These are phyloP conservation scores for Russula brevipes DNA, from an alignment of 768 basidiomycete species.

Conservation along the genomic window DNA sequence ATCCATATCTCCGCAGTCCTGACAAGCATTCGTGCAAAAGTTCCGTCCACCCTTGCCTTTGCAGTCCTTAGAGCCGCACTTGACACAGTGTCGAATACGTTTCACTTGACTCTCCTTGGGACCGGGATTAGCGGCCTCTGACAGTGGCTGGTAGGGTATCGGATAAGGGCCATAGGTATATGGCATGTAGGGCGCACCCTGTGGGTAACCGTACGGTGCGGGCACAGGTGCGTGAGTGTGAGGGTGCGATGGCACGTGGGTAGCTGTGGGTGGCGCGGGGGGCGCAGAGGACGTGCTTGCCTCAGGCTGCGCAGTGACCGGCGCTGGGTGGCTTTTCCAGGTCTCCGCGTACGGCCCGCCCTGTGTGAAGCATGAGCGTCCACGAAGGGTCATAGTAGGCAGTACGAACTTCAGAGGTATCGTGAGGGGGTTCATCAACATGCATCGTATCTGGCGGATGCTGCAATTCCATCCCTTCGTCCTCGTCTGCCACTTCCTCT, in stretches of 20 bases:
- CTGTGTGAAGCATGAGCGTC: slow-evolving; percentile 6
- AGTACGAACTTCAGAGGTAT: slow-evolving; percentile 14
- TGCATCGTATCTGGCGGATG: slow-evolving; percentile 22
- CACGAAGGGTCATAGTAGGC: background rate
- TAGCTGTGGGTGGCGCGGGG: slow-evolving; percentile 7
- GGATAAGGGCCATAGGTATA: slow-evolving; percentile 37
- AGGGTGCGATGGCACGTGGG: slow-evolving; percentile 27
- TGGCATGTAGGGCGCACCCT: slow-evolving; percentile 32
- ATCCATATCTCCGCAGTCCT: slow-evolving; percentile 78
- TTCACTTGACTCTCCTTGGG: slow-evolving; percentile 41
- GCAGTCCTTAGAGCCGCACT: slow-evolving; percentile 76
- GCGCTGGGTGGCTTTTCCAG: slow-evolving; percentile 18
- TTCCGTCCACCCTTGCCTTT: slow-evolving; percentile 76
- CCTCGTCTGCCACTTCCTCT: slow-evolving; percentile 17
- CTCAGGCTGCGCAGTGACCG: slow-evolving; percentile 18
- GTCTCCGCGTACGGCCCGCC: slow-evolving; percentile 16
- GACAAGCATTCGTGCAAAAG: slow-evolving; percentile 69
- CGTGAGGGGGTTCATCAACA: slow-evolving; percentile 20
- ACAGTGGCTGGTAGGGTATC: slow-evolving; percentile 28
- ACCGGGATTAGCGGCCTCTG: slow-evolving; percentile 25
- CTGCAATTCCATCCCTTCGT: slow-evolving; percentile 16
- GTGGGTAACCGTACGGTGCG: slow-evolving; percentile 24
- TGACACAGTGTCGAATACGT: slow-evolving; percentile 74
- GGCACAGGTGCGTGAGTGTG: slow-evolving; percentile 24
- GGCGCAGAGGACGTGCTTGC: slow-evolving; percentile 9